phyloP scores from a whole-genome alignment of 164 flowering plant genomes.

The Piper betle region DNA sequence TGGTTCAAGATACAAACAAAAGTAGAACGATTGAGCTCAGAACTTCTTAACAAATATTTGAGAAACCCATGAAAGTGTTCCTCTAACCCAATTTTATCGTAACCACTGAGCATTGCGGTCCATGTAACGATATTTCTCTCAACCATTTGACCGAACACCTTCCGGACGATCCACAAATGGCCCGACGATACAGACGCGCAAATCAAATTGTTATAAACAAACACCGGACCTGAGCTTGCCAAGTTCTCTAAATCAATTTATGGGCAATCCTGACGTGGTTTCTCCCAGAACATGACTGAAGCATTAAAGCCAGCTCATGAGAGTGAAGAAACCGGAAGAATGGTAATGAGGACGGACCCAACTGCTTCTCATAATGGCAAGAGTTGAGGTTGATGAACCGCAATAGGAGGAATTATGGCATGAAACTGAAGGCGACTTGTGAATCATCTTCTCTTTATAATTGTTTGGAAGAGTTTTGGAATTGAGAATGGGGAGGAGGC shows the following conservation, averaged over 20 bases:
- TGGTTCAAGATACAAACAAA: constrained; percentile 59
- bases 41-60: constrained; percentile 22
- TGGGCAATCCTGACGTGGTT: constrained; percentile 39
- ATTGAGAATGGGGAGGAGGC: too few relatives aligned
- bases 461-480: background rate
- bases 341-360: constrained; percentile 1
- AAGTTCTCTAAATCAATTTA: constrained; percentile 24
- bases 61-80: constrained; percentile 38
- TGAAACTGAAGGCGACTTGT: constrained; percentile 3
- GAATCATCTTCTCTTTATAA: background rate
- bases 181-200: constrained; percentile 35
- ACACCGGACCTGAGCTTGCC: constrained; percentile 11
- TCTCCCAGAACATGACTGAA: constrained; percentile 27
- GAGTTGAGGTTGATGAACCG: too few relatives aligned
- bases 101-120: constrained; percentile 75
- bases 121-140: constrained; percentile 54
- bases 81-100: constrained; percentile 29
- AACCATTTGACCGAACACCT: constrained; percentile 61
- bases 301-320: constrained; percentile 25
- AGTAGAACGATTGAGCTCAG: constrained; percentile 34
- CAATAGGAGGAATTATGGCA: background rate
- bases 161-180: constrained; percentile 35
- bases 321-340: constrained; percentile 10
- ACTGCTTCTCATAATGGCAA: constrained; percentile 5
- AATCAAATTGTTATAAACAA: constrained; percentile 52